phyloP scores from a whole-genome alignment of 2,329 filamentous ascomycete genomes.

The Pestalotiopsis sp. region DNA sequence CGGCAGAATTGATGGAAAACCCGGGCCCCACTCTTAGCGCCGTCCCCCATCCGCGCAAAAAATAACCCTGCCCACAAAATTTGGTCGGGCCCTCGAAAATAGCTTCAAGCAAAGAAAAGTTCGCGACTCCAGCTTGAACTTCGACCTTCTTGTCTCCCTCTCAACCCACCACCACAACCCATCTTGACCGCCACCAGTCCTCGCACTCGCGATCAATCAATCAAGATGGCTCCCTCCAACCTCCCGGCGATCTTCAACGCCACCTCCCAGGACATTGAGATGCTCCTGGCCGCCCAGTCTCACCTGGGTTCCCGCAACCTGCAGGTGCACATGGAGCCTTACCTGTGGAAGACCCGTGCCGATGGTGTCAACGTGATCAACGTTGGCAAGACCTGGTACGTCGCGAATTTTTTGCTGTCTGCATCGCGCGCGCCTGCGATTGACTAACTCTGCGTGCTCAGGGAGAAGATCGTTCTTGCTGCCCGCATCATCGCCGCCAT shows the following conservation, averaged over 20 bases:
- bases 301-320: slow-evolving; percentile 99
- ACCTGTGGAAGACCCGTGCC: slow-evolving; percentile 99
- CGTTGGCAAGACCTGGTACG: slow-evolving; percentile 99
- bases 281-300: slow-evolving; percentile 94
- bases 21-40: neutral
- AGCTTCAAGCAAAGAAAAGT: slow-evolving; percentile 4
- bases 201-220: slow-evolving; percentile 32
- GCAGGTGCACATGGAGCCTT: slow-evolving; percentile 99
- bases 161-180: slow-evolving; percentile 20
- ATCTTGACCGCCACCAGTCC: slow-evolving; percentile 1
- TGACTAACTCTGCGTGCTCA: slow-evolving; percentile 39
- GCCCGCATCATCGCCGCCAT: slow-evolving; percentile 98
- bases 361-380: slow-evolving; percentile 99
- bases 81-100: slow-evolving; percentile 3
- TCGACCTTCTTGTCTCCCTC: slow-evolving; percentile 25
- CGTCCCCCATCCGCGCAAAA: slow-evolving; percentile 1
- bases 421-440: neutral
- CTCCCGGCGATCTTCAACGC: slow-evolving; percentile 95
- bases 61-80: slow-evolving; percentile 11
- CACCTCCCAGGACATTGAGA: slow-evolving; percentile 98
- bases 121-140: slow-evolving; percentile 15
- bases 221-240: slow-evolving; percentile 94
- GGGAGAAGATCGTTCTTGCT: slow-evolving; percentile 99
- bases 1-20: slow-evolving; percentile 5
- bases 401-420: slow-evolving; percentile 18